Conservation (phyloP, 2,329 filamentous ascomycete species). For the Coniochaeta sp. region DNA sequence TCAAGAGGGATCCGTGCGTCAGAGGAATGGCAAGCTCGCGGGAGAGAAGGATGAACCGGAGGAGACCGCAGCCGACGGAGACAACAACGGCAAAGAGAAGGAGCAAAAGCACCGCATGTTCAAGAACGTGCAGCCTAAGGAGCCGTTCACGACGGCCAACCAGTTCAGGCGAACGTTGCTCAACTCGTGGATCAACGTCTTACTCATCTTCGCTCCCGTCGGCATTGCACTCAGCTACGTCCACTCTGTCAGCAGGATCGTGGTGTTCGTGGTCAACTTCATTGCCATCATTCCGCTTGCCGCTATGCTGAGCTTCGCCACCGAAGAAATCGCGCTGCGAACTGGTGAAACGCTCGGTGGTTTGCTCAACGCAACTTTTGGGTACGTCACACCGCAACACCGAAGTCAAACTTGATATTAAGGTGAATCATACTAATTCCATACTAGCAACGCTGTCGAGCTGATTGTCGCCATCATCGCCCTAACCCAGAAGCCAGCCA, state of each 20-base stretch:
- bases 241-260: slow-evolving; percentile 44
- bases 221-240: slow-evolving; percentile 71
- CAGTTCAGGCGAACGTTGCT: slow-evolving; percentile 71
- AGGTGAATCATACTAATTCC: not conserved
- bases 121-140: slow-evolving; percentile 40
- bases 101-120: slow-evolving; percentile 37
- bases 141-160: slow-evolving; percentile 52
- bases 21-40: slow-evolving; percentile 17
- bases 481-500: slow-evolving; percentile 48
- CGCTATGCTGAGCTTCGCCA: slow-evolving; percentile 78
- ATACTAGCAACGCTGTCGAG: slow-evolving; percentile 69
- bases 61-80: slow-evolving; percentile 10
- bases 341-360: slow-evolving; percentile 84
- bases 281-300: slow-evolving; percentile 88
- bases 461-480: slow-evolving; percentile 86
- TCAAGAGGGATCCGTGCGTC: slow-evolving; percentile 4
- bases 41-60: slow-evolving; percentile 18
- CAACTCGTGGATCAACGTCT: slow-evolving; percentile 79
- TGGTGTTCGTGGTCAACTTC: slow-evolving; percentile 84
- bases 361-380: slow-evolving; percentile 84
- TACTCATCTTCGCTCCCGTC: slow-evolving; percentile 70
- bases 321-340: slow-evolving; percentile 78
- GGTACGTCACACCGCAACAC: slow-evolving; percentile 48
- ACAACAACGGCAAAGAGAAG: slow-evolving; percentile 18
- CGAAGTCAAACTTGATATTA: not conserved